These are phyloP conservation scores for Picochlorum sp. DNA, from an alignment of 139 green algal species.

Conservation along the genomic window DNA sequence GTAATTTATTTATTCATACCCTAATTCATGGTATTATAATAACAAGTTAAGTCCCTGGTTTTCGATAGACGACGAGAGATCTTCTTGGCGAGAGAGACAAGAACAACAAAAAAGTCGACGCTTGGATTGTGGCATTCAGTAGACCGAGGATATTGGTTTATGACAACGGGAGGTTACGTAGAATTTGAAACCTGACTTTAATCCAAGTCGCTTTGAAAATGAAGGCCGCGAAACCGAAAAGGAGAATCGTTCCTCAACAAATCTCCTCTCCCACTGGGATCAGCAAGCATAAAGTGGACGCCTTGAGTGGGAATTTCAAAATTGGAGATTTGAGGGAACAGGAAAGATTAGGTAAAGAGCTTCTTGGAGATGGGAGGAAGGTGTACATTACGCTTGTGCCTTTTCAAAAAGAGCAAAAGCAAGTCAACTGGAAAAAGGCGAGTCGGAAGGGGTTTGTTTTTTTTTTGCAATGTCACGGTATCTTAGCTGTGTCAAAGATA, in stretches of 20 bases:
- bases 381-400: slow-evolving; percentile 2
- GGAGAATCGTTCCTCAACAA: slow-evolving; percentile 19
- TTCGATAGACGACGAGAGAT: no score
- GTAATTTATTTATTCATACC: no score
- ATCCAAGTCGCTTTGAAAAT: not conserved
- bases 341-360: not conserved
- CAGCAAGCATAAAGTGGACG: not conserved
- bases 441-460: not conserved
- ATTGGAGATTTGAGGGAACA: slow-evolving; percentile 9
- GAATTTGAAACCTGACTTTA: not conserved
- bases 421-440: slow-evolving; percentile 12
- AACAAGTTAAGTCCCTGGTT: no score
- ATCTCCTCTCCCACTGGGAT: not conserved
- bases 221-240: not conserved
- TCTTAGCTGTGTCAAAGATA: no score
- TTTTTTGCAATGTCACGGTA: no score
- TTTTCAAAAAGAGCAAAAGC: slow-evolving; percentile 3
- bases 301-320: not conserved
- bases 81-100: no score
- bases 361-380: slow-evolving; percentile 11
- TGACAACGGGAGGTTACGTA: no score
- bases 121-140: no score
- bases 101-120: no score
- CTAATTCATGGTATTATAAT: no score
- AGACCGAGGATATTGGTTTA: no score